Evolutionary conservation across 805 yeast species (phyloP), one percentile per base, ranked within the genome.

Genomic region (Yamadazyma ubonensis): DNA sequence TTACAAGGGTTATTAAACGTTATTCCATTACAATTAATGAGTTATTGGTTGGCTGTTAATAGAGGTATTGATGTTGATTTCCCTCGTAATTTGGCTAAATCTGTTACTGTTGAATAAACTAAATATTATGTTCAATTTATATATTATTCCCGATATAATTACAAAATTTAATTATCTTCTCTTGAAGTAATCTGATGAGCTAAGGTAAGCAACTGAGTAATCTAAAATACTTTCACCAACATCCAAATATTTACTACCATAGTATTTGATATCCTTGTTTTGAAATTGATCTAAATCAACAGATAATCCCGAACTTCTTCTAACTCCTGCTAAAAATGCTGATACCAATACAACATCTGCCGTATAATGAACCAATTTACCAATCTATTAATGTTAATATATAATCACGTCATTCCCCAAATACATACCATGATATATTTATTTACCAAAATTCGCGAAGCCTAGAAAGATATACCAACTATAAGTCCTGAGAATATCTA

Each of bases 41-140:
- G 96, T 58, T 93, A 93, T 71, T 90, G 96, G 93, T 76, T 93
- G 57, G 97, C 99, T 39, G 91, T 88, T 39, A 81, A 83, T 67
- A 86, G 91, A 60, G 98, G 97, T 29, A 83, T 86, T 53, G 96
- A 93, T 59, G 99, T 95, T 42, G 99, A 93, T 65, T 91, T 91
- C 81, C 99, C 99, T 51, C 81, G 99, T 70, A 93, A 93, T 73
- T 78, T 93, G 69, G 99, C 99, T 48, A 93, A 93, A 73, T 84
- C 96, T 37, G 99, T 93, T 42, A 93, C 99, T 34, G 99, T 93
- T 48, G 98, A 89, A 71, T 90, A 72, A 60, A 23, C n/a, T 17
- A 9, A 21, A 14, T 16, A 34, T 15, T n/a, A n/a, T n/a, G n/a
- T n/a, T n/a, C n/a, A n/a, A n/a, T n/a, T n/a, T n/a, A n/a, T 20